Conservation (phyloP, 2,329 filamentous ascomycete species). For the Colletotrichum musae region DNA sequence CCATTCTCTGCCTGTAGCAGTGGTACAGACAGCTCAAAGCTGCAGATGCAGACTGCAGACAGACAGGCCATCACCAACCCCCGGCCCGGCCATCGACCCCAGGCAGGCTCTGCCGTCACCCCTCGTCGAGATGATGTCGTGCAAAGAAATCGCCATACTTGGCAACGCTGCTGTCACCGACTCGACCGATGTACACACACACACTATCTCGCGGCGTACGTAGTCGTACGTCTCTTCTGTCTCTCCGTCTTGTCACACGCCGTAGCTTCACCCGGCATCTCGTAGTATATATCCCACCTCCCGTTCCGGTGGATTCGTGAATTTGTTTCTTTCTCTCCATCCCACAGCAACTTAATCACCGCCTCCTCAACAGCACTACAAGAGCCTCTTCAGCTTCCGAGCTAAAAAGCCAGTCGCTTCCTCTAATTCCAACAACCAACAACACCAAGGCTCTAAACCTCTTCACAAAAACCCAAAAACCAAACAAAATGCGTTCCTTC, state of each 20-base stretch:
- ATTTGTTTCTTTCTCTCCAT: slow-evolving; percentile 8
- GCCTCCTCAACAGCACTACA: not conserved
- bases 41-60: not conserved
- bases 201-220: slow-evolving; percentile 15
- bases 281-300: slow-evolving; percentile 32
- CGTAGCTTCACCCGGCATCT: slow-evolving; percentile 7
- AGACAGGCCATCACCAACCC: not conserved
- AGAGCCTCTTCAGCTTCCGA: slow-evolving; percentile 17
- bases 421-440: not conserved
- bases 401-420: slow-evolving; percentile 28
- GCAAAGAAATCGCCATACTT: slow-evolving; percentile 40
- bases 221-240: slow-evolving; percentile 18
- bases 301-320: not conserved
- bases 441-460: not conserved
- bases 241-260: slow-evolving; percentile 16
- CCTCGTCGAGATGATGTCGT: slow-evolving; percentile 38
- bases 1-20: not conserved
- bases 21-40: not conserved
- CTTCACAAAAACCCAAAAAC: not conserved
- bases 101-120: slow-evolving; percentile 21
- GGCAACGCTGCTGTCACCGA: slow-evolving; percentile 38
- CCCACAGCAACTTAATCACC: slow-evolving; percentile 2
- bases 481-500: slow-evolving; percentile 45
- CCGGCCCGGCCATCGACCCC: slow-evolving; percentile 3
- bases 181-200: slow-evolving; percentile 19